These are phyloP conservation scores for Collybia nuda DNA, from an alignment of 768 basidiomycete species.

Conservation along the genomic window DNA sequence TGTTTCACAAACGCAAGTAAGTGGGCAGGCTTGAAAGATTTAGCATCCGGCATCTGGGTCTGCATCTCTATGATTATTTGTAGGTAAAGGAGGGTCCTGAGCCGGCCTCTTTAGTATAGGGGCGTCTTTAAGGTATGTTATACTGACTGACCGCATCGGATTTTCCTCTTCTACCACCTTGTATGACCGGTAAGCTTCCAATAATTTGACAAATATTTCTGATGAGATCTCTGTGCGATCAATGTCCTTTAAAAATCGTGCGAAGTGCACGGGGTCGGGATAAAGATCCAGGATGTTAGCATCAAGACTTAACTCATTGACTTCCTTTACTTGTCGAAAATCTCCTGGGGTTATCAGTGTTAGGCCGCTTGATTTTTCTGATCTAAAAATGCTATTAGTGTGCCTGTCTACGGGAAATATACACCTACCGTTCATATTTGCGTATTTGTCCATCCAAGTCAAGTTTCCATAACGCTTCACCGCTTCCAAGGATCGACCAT, in stretches of 20 bases:
- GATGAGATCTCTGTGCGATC: slow-evolving; percentile 71
- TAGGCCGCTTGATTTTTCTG: slow-evolving; percentile 24
- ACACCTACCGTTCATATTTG: slow-evolving; percentile 42
- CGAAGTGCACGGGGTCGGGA: slow-evolving; percentile 75
- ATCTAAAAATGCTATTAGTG: slow-evolving; percentile 15
- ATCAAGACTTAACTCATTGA: slow-evolving; percentile 47
- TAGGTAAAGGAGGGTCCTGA: slow-evolving; percentile 68
- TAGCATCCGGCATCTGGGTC: slow-evolving; percentile 55
- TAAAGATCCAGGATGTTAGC: slow-evolving; percentile 63
- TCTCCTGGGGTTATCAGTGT: slow-evolving; percentile 55
- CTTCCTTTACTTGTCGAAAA: slow-evolving; percentile 33
- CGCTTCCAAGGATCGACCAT: slow-evolving; percentile 56
- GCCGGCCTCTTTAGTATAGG: neutral
- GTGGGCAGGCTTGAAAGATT: slow-evolving; percentile 64
- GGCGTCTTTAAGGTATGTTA: neutral
- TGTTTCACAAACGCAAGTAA: slow-evolving; percentile 83
- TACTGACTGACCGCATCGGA: slow-evolving; percentile 46
- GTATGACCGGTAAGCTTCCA: slow-evolving; percentile 65
- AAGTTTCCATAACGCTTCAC: slow-evolving; percentile 54
- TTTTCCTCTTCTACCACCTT: slow-evolving; percentile 39
- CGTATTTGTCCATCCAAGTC: slow-evolving; percentile 53
- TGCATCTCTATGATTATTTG: slow-evolving; percentile 87
- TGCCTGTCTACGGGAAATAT: too few species aligned
- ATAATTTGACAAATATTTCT: slow-evolving; percentile 67
- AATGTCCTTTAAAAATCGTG: slow-evolving; percentile 61